Base-by-base conservation (phyloP, 371 early-diverging fungal species). In the Mucor ambiguus region DNA sequence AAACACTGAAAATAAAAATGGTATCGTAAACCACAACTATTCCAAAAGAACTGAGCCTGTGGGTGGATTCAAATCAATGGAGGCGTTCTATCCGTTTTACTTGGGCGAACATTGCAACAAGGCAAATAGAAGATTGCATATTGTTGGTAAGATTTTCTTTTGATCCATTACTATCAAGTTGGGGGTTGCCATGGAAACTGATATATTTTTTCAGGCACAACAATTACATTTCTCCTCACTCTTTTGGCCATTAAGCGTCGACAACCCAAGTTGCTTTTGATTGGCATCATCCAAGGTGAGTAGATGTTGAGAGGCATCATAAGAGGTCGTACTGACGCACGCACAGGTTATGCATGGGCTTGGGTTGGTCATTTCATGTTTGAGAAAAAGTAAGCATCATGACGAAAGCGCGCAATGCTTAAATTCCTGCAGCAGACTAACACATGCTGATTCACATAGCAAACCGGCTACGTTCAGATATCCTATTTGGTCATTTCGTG, bases 341-440 rank as follows among this genome's bases (percentile, higher is more conserved):
- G 12, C 14, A 22, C 62, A 82, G 87, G 83, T 7, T 91, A 91
- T 62, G 79, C 68, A 6, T 85, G 82, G 37, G 91, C 91, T 5
- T 91, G 87, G 89, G 30, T 88, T 56, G 91, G 92, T 2, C 92
- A 91, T 56, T 91, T 90, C 60, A 14, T 85, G 4, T 89, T 88
- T 75, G 85, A 87, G 56, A 81, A 84, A 70, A 87, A 87, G 83
- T 82, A 77, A 72, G 71, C 16, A 30, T 12, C 6, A 18, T 20
- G 6, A 35, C 7, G 12, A 33, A 37, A 37, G 16, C 11, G 38
- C 8, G 16, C 6, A 38, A 12, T 12, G 24, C 24, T 4, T 32
- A n/a, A 32, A 14, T 29, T 43, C n/a, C 22, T 63, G 30, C 20
- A 35, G 37, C 37, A 38, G 46, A 56, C n/a, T 43, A 43, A 12